phyloP scores from a whole-genome alignment of 768 basidiomycete genomes.

The Trametes cubensis region DNA sequence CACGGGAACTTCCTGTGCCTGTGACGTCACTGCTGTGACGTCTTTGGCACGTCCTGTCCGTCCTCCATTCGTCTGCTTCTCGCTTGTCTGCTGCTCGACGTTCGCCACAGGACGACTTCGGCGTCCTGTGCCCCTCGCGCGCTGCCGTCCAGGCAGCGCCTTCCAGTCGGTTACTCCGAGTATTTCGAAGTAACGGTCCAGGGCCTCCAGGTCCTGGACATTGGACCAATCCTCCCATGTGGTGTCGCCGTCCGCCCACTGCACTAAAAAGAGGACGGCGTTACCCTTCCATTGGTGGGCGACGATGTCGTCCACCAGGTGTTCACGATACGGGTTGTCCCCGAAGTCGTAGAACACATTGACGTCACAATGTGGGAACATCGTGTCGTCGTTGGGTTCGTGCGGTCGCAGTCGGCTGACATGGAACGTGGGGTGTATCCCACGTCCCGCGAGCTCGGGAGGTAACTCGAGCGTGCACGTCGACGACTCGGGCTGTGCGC shows the following conservation, averaged over 20 bases:
- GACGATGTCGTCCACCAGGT: slow-evolving; percentile 40
- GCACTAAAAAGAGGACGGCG: slow-evolving; percentile 8
- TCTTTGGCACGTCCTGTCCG: too few relatives aligned
- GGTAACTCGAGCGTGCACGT: slow-evolving; percentile 39
- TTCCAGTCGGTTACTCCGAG: neutral
- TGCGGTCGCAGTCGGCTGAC: slow-evolving; percentile 34
- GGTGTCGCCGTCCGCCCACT: slow-evolving; percentile 20
- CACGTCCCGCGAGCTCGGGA: slow-evolving; percentile 25
- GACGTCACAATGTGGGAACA: slow-evolving; percentile 39
- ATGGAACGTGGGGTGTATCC: slow-evolving; percentile 43
- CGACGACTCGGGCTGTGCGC: slow-evolving; percentile 25
- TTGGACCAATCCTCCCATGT: neutral
- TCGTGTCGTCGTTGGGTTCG: slow-evolving; percentile 34
- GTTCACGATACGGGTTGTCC: slow-evolving; percentile 36
- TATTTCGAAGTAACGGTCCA: neutral
- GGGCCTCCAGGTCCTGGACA: neutral
- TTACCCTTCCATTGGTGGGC: slow-evolving; percentile 23
- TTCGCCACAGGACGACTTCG: too few relatives aligned
- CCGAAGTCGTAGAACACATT: slow-evolving; percentile 42
- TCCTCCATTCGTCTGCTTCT: too few relatives aligned
- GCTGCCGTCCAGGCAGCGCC: too few relatives aligned
- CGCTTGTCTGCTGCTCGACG: too few relatives aligned
- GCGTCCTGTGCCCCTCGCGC: too few relatives aligned
- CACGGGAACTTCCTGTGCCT: too few relatives aligned
- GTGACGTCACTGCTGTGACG: too few relatives aligned